A percentile compares a stretch with the other conserved stretches of the same genome.
These are phyloP conservation scores for Paramyrothecium sp. DNA, from an alignment of 2,329 filamentous ascomycete species.

Conservation along the genomic window DNA sequence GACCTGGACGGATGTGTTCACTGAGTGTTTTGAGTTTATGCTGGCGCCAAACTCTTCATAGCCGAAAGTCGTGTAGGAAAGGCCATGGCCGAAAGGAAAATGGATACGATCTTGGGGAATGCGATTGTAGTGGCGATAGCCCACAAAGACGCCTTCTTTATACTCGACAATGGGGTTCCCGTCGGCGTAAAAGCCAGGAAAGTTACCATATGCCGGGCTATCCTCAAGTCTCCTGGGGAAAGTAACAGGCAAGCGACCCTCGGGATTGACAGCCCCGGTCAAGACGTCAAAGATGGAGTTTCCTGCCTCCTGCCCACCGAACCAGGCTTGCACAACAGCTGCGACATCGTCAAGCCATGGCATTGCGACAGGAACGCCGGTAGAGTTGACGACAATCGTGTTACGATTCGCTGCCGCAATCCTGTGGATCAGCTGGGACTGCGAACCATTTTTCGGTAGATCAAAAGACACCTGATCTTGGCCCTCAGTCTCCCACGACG, in stretches of 20 bases:
- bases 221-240: conserved; percentile 59
- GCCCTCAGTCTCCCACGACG: conserved; percentile 45
- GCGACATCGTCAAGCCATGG: conserved; percentile 53
- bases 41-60: not conserved
- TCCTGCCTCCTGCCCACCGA: conserved; percentile 65
- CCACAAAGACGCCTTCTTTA: conserved; percentile 65
- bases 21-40: too few species aligned
- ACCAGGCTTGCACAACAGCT: conserved; percentile 63
- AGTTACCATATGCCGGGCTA: conserved; percentile 65
- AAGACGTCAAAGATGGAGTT: conserved; percentile 66
- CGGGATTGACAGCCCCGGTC: conserved; percentile 61
- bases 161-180: conserved; percentile 57
- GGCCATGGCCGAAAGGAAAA: conserved; percentile 11
- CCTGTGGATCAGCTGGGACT: conserved; percentile 53
- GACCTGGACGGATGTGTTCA: too few species aligned
- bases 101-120: conserved; percentile 49
- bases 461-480: conserved; percentile 73
- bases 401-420: conserved; percentile 55
- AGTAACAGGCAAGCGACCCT: conserved; percentile 45
- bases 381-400: conserved; percentile 60
- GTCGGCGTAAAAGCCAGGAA: conserved; percentile 35
- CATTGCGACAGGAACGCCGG: conserved; percentile 58
- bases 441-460: conserved; percentile 56
- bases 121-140: conserved; percentile 67
- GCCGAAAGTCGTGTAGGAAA: conserved; percentile 11